A percentile compares a stretch with the other conserved stretches of the same genome.
Conservation (phyloP, 345 rosid species). For the Sonneratia alba region DNA sequence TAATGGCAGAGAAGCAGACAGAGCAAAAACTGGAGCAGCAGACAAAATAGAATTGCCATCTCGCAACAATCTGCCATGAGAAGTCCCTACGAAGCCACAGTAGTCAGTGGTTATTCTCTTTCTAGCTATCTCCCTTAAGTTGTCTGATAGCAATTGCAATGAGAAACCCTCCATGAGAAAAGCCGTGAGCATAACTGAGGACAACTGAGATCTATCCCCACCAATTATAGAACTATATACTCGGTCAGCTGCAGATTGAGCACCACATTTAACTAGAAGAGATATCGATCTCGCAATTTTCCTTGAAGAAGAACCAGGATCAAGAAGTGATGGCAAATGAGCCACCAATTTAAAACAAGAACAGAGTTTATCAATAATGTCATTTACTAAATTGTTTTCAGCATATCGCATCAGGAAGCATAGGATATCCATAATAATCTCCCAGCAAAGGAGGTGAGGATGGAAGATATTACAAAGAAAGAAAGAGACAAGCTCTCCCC, state of each 20-base stretch:
- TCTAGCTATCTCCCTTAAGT: slow-evolving; percentile 34
- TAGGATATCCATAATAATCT: slow-evolving; percentile 73
- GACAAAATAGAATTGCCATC: slow-evolving; percentile 25
- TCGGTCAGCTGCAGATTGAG: slow-evolving; percentile 42
- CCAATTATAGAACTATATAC: slow-evolving; percentile 32
- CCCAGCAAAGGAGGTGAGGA: slow-evolving; percentile 78
- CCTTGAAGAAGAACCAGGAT: slow-evolving; percentile 56
- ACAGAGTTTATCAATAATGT: slow-evolving; percentile 40
- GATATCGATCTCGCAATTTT: slow-evolving; percentile 59
- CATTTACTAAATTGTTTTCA: slow-evolving; percentile 34
- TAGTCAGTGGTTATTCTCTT: slow-evolving; percentile 53
- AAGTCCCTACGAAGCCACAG: slow-evolving; percentile 37
- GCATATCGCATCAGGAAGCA: slow-evolving; percentile 66
- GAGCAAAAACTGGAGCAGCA: slow-evolving; percentile 49
- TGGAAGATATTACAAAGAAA: slow-evolving; percentile 71
- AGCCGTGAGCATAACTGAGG: slow-evolving; percentile 42
- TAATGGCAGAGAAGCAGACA: slow-evolving; percentile 64
- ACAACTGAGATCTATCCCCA: slow-evolving; percentile 31
- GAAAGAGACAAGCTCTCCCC: slow-evolving; percentile 57
- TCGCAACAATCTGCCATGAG: slow-evolving; percentile 21
- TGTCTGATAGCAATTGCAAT: slow-evolving; percentile 41
- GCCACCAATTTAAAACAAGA: slow-evolving; percentile 38
- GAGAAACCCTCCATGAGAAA: slow-evolving; percentile 79
- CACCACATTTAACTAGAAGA: slow-evolving; percentile 42
- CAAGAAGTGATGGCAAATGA: slow-evolving; percentile 41